These are phyloP conservation scores for Cladobotryum mycophilum DNA, from an alignment of 2,329 filamentous ascomycete genomes.

Conservation along the genomic window DNA sequence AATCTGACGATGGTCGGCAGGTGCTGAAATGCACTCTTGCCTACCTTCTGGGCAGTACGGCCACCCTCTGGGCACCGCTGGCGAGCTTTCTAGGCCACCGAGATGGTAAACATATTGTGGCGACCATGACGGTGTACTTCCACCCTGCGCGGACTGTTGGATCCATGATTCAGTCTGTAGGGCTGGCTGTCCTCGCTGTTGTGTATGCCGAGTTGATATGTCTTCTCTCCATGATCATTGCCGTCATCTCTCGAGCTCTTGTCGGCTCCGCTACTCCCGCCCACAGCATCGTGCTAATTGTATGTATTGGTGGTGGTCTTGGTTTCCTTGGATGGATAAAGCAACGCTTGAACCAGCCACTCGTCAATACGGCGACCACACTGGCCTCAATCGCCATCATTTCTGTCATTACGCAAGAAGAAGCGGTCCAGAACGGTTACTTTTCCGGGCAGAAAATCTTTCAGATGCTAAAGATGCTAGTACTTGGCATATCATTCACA, in stretches of 20 bases:
- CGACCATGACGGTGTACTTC: constrained; percentile 91
- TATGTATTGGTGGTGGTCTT: constrained; percentile 81
- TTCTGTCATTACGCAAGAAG: constrained; percentile 85
- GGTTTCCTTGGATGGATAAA: constrained; percentile 87
- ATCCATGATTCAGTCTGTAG: constrained; percentile 80
- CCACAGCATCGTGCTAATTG: constrained; percentile 69
- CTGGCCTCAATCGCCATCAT: constrained; percentile 84
- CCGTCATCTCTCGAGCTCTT: constrained; percentile 66
- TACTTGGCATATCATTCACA: constrained; percentile 68
- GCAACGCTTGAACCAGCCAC: constrained; percentile 67
- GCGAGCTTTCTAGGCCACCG: constrained; percentile 70
- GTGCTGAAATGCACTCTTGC: constrained; percentile 89
- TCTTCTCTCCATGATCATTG: constrained; percentile 81
- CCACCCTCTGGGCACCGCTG: constrained; percentile 72
- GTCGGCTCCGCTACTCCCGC: constrained; percentile 63
- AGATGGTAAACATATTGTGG: constrained; percentile 90
- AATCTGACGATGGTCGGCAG: constrained; percentile 67
- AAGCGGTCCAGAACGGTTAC: constrained; percentile 72
- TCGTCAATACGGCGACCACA: constrained; percentile 81
- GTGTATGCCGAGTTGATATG: constrained; percentile 64
- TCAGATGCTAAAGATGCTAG: constrained; percentile 75
- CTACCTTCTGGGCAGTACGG: constrained; percentile 79
- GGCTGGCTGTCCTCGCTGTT: constrained; percentile 72
- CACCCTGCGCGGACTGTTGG: constrained; percentile 81
- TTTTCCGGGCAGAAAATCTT: constrained; percentile 77